Base-by-base conservation (phyloP, 306 rosid genomes). In the Datisca glomerata region DNA sequence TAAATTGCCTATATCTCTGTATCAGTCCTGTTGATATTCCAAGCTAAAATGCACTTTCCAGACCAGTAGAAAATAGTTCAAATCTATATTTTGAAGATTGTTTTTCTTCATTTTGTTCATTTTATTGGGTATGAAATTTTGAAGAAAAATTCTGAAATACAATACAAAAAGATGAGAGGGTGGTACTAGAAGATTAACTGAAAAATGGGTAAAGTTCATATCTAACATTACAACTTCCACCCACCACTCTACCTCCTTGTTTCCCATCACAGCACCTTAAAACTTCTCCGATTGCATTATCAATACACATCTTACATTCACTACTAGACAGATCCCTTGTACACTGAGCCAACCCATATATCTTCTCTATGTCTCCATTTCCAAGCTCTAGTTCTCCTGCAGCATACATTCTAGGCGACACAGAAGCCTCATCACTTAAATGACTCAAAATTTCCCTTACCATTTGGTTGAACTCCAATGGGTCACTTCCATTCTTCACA, bases 191-290 rank as follows among this genome's bases (percentile, higher is more conserved):
- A n/a, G n/a, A n/a, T n/a, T n/a, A n/a, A n/a, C n/a, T n/a, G n/a
- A n/a, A n/a, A 43, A 43, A 3, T 5, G 47, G 47, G 22, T 66
- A 75, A 38, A 63, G 36, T 60, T 75, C 83, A 56, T 70, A 75
- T 38, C 64, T 24, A 18, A 70, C 5, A 28, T 50, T 59, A 44
- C 83, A 71, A 27, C 79, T 71, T 57, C 71, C 75, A 5, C 67
- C 64, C 5, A 63, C 63, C 36, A 75, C 65, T 27, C 79, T 64
- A 8, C 75, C 84, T 15, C 75, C 84, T 49, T 56, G 23, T 45
- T 63, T 56, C 9, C 72, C 67, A 51, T 51, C 56, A 52, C 79
- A 75, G 25, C 75, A 70, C 40, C 3, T 56, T 12, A 71, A 72
- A 19, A 71, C 49, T 18, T 48, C 41, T 8, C 47, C 23, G 24